A percentile compares a stretch with the other conserved stretches of the same genome.
phyloP scores from a whole-genome alignment of 2,329 filamentous ascomycete species.

The Sclerotinia subarctica region DNA sequence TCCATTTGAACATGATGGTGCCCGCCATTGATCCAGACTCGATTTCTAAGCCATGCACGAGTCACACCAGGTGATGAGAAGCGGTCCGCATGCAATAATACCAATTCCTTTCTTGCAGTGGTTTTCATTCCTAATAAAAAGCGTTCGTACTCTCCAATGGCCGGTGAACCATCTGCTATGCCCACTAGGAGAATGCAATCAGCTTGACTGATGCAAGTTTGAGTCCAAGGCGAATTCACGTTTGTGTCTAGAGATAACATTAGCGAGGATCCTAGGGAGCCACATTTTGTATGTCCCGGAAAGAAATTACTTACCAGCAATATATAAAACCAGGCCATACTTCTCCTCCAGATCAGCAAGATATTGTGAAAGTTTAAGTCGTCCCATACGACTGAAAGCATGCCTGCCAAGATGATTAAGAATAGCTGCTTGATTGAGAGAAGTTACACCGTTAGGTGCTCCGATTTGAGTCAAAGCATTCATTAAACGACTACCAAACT shows the following conservation, averaged over 20 bases:
- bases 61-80: conserved; percentile 84
- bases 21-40: conserved; percentile 96
- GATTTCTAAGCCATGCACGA: conserved; percentile 83
- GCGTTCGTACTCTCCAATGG: conserved; percentile 92
- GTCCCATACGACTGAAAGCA: conserved; percentile 96
- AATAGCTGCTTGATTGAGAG: conserved; percentile 89
- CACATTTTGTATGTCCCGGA: conserved; percentile 43
- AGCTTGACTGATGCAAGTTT: conserved; percentile 94
- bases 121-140: conserved; percentile 97
- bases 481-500: conserved; percentile 87
- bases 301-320: conserved; percentile 61
- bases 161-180: conserved; percentile 82
- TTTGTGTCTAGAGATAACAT: conserved; percentile 67
- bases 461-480: conserved; percentile 87
- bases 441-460: conserved; percentile 83
- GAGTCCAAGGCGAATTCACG: conserved; percentile 96
- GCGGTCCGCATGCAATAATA: conserved; percentile 83
- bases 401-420: conserved; percentile 92
- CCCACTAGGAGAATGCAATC: conserved; percentile 94
- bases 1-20: conserved; percentile 98
- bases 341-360: conserved; percentile 96
- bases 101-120: conserved; percentile 87
- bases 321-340: conserved; percentile 90
- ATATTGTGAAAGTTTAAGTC: conserved; percentile 92
- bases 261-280: conserved; percentile 23